Evolutionary conservation across 306 rosid genomes (phyloP).

Genomic region (Vicia sativa): DNA sequence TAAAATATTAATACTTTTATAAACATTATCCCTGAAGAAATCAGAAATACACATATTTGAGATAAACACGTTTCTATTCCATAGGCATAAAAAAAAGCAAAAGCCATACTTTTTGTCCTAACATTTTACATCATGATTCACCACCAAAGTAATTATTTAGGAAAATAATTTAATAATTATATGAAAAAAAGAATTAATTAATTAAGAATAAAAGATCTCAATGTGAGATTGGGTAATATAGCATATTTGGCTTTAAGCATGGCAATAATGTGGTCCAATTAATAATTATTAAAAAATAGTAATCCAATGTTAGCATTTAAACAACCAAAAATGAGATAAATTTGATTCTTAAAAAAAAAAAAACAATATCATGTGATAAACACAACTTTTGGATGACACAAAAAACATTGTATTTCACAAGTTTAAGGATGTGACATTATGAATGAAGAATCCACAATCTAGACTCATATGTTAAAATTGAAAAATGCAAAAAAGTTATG

Average conservation of each 20-base stretch:
- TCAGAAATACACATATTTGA: not conserved
- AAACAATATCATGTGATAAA: not conserved
- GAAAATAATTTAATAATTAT: not conserved
- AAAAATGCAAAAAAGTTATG: not conserved
- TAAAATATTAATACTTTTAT: not conserved
- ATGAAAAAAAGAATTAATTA: not conserved
- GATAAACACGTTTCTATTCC: conserved; percentile 26
- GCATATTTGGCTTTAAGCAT: not conserved
- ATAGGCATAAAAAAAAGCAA: conserved; percentile 17
- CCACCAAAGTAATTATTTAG: not conserved
- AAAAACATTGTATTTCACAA: not conserved
- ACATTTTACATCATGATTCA: not conserved
- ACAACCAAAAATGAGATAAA: not conserved
- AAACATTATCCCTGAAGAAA: not conserved
- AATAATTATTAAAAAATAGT: conserved; percentile 5
- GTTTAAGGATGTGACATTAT: not conserved
- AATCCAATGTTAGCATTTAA: not conserved
- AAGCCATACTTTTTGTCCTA: not conserved
- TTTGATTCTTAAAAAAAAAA: not conserved
- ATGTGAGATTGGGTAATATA: not conserved
- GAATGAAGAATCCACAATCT: not conserved
- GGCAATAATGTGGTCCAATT: conserved; percentile 17
- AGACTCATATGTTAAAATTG: not conserved
- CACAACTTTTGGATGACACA: not conserved
- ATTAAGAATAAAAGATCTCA: not conserved